Base-by-base conservation (phyloP, 2,329 filamentous ascomycete genomes). In the Microdochium bolleyi region DNA sequence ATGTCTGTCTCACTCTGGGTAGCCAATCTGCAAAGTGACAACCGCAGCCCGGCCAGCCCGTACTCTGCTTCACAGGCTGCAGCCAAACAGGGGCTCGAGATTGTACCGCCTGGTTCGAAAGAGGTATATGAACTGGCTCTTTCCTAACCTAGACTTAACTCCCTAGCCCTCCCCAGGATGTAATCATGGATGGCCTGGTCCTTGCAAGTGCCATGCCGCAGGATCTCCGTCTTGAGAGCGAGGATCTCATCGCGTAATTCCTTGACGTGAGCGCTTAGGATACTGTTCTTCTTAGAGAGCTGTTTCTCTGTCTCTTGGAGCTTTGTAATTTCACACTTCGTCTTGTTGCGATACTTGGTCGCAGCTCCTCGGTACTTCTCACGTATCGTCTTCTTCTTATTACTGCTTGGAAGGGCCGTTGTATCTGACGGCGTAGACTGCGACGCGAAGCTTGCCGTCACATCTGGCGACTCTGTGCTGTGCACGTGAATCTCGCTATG, bases 271-370 rank as follows among this genome's bases (percentile, higher is more conserved):
- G 52, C 51, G 9, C 44, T 56, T 21, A 64, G 52, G 22, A 56
- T 14, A 19, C 53, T 55, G 48, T 64, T 61, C 34, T 61, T 55
- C 41, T 55, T 50, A 38, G 53, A 51, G 9, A 64, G 46, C 44
- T 60, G 56, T 3, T 52, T 54, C 52, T 64, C 61, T 9, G 55
- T 57, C 25, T 44, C 51, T 38, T 62, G 59, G 9, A 64, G 54
- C 1, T 56, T 54, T 1, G 49, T 38, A 22, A 55, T 52, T 34
- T 56, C 61, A 3, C 53, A 53, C 49, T 61, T 62, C 3, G 62
- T 59, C 48, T 62, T 64, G 32, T 61, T 58, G 7, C 62, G 61
- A 37, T 61, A 64, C 50, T 62, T 64, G 24, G 60, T 57, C 22
- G 62, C 61, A 2, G 62, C 61, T 13, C 60, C 57, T 2, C 62